These are phyloP conservation scores for Sporobolomyces pararoseus DNA, from an alignment of 768 basidiomycete species.

Conservation along the genomic window DNA sequence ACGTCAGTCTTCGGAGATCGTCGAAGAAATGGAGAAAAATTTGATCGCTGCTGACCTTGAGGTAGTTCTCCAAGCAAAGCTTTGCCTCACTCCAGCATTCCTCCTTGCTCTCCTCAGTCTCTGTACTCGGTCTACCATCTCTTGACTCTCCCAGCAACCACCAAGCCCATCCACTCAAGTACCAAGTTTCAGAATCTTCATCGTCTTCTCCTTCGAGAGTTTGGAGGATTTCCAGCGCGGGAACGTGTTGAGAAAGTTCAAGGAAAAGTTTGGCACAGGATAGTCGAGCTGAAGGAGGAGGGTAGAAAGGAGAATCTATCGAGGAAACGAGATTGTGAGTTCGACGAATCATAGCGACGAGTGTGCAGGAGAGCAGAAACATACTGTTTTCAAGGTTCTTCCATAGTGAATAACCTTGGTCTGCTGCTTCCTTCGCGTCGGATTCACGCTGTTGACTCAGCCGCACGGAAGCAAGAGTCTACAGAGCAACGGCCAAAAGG, in stretches of 20 bases:
- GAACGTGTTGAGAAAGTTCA: slow-evolving; percentile 28
- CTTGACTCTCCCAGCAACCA: slow-evolving; percentile 37
- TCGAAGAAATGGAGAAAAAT: background rate
- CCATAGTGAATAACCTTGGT: slow-evolving; percentile 39
- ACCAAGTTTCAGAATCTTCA: slow-evolving; percentile 45
- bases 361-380: background rate
- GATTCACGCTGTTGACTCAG: slow-evolving; percentile 36
- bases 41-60: slow-evolving; percentile 27
- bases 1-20: background rate
- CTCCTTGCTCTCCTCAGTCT: slow-evolving; percentile 31
- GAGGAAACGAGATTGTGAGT: background rate
- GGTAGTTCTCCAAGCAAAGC: slow-evolving; percentile 42
- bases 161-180: slow-evolving; percentile 43
- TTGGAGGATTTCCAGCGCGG: slow-evolving; percentile 44
- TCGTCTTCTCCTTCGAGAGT: slow-evolving; percentile 46
- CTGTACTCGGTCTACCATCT: background rate
- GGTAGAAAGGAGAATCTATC: slow-evolving; percentile 34
- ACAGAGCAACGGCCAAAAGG: too few relatives aligned
- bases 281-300: slow-evolving; percentile 29
- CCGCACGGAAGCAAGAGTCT: slow-evolving; percentile 42
- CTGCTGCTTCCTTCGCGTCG: slow-evolving; percentile 31
- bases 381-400: slow-evolving; percentile 25
- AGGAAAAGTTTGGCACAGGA: slow-evolving; percentile 41
- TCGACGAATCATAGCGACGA: background rate
- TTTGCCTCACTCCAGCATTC: slow-evolving; percentile 42